Evolutionary conservation across 768 basidiomycete species (phyloP).

Genomic region (Suillus subalutaceus): DNA sequence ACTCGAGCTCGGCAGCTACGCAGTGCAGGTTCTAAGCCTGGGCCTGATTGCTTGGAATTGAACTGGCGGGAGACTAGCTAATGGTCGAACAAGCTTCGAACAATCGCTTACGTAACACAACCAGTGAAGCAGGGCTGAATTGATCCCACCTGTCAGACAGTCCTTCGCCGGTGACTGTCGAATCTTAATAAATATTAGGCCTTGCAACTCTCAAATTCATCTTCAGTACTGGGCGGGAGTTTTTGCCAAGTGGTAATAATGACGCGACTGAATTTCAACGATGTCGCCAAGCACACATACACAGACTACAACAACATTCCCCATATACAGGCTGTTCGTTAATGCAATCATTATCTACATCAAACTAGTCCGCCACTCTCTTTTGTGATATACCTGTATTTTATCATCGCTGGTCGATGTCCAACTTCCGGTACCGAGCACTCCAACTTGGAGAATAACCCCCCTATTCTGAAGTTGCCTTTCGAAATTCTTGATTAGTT

Average conservation of each 20-base stretch:
- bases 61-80: neutral
- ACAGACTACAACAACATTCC: too few species aligned
- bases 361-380: constrained; percentile 2
- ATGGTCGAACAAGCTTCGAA: too few species aligned
- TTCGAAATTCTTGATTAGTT: neutral
- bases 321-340: neutral
- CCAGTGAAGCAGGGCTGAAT: too few species aligned
- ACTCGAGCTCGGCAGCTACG: neutral
- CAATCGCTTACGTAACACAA: too few species aligned
- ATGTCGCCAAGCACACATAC: too few species aligned
- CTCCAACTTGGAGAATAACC: neutral
- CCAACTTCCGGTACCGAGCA: neutral
- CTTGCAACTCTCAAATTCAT: too few species aligned
- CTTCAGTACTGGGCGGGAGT: too few species aligned
- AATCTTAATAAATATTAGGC: too few species aligned
- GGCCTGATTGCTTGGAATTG: neutral
- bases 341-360: neutral
- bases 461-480: neutral
- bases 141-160: too few species aligned
- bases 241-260: too few species aligned
- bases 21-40: neutral
- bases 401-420: constrained; percentile 5
- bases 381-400: neutral
- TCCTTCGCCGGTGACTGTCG: too few species aligned
- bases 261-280: too few species aligned